Base-by-base conservation (phyloP, 1,284 basidiomycete genomes). In the Fomitopsis betulina region DNA sequence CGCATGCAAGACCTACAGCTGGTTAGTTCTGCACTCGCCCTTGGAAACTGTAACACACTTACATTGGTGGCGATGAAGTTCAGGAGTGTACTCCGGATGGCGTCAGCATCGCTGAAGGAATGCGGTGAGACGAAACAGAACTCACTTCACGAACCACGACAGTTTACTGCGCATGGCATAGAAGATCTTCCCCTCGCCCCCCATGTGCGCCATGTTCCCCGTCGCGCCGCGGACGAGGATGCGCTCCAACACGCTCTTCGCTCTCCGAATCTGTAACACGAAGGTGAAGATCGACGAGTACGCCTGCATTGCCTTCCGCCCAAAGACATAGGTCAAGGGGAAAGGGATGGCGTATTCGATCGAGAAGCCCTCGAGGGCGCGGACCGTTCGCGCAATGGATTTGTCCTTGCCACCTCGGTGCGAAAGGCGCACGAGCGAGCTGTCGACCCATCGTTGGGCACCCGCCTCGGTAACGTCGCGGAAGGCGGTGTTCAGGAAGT, bases 131-230 rank as follows among this genome's bases (percentile, higher is more conserved):
- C 23, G 40, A 40, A 4, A n/a, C 38, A 42, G 45, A 21, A 78
- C 89, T 68, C 67, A 93, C 91, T 91, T 90, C 66, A 92, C 79
- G 62, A 94, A 86, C 93, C 93, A 95, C 53, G 83, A 85, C 56
- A 94, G 65, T 57, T 86, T 85, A 62, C 86, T 85, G 60, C 91
- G 75, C 73, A 93, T 80, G 0, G 84, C 84, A 70, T 91, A 89
- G 63, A 93, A 83, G 17, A 77, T 76, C 70, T 89, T 88, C 62
- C 87, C 61, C 53, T 85, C 83, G 27, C 73, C 72, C 40, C 68
- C 73, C 55, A 75, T 57, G 54, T 71, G 69, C 15, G 70, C 65
- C 53, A 62, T 56, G 19, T 70, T 74, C 15, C 67, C 70, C 5
- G 73, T 65, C 5, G 75, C 76, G 30, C 80, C 77, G 32, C 85